Base-by-base conservation (phyloP, 2,329 filamentous ascomycete genomes). In the Amesomyces nigricolor region DNA sequence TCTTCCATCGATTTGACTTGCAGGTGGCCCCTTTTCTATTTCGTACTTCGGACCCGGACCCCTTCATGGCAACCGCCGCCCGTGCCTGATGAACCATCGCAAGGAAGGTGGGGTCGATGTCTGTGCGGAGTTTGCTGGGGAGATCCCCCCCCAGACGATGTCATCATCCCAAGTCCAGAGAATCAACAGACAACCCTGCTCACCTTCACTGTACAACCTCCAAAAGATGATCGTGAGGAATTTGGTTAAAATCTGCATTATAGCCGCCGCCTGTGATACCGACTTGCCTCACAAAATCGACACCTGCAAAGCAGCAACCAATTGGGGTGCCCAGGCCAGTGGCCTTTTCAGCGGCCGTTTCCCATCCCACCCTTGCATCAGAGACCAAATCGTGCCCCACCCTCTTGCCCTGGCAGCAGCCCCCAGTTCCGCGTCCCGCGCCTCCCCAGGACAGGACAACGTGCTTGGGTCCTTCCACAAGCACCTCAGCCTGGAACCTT, bases 131-230 rank as follows among this genome's bases (percentile, higher is more conserved):
- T 45, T 45, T 46, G 42, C 50, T 35, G 13, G 50, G 49, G 47
- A 46, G 47, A 50, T 55, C 40, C 47, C 40, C 53, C 42, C 53
- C 19, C 39, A 44, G 40, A 50, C 47, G 35, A 55, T 55, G 40
- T 42, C 53, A 55, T 42, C 53, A 55, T 55, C 47, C 30, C 9
- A 55, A 53, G 38, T 29, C 22, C n/a, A 54, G 35, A 40, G 17
- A 45, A 22, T 35, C 40, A 50, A 45, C 26, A 37, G 49, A 19
- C 5, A 52, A 26, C 22, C 8, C 16, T 17, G 22, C 39, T 26
- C 19, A 7, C 32, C 32, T 4, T 35, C 32, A 13, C 32, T 35
- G 32, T 32, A 30, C 9, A 35, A 17, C 17, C 35, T 37, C 46
- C 40, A 43, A 22, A 17, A 43, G 17, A 16, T 5, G 7, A 17